A percentile compares a stretch with the other conserved stretches of the same genome.
These are phyloP conservation scores for Trichoderma simmonsii DNA, from an alignment of 2,329 filamentous ascomycete genomes.

Conservation along the genomic window DNA sequence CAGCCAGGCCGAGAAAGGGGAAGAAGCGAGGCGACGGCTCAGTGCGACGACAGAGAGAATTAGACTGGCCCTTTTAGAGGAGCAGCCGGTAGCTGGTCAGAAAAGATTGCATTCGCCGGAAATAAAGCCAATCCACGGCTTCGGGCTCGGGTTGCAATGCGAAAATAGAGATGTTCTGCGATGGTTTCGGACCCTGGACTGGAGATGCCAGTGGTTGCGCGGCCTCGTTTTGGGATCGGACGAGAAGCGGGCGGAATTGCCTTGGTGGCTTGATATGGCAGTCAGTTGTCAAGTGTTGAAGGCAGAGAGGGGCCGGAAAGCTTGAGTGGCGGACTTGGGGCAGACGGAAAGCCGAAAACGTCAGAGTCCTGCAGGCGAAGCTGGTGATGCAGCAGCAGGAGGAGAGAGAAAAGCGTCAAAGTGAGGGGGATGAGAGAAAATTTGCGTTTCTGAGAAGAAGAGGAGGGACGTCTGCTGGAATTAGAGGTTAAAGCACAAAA, in stretches of 20 bases:
- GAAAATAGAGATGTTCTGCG: neutral
- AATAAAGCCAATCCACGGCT: neutral
- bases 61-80: neutral
- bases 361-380: neutral
- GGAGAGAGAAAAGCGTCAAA: neutral
- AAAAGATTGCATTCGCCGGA: neutral
- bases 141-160: neutral
- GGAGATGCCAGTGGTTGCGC: neutral
- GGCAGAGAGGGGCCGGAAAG: slow-evolving; percentile 3
- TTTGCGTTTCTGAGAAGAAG: neutral
- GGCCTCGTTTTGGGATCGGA: neutral
- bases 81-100: neutral
- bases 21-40: neutral
- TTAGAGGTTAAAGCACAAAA: slow-evolving; percentile 1
- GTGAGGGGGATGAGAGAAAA: neutral
- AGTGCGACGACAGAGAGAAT: neutral
- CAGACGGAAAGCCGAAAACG: neutral
- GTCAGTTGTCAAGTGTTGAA: neutral
- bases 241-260: slow-evolving; percentile 3
- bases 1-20: neutral
- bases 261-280: slow-evolving; percentile 10
- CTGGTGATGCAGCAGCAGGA: neutral
- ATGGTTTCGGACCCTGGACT: neutral
- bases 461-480: neutral
- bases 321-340: neutral